phyloP scores from a whole-genome alignment of 768 basidiomycete genomes.

The Suillus ampliporus region DNA sequence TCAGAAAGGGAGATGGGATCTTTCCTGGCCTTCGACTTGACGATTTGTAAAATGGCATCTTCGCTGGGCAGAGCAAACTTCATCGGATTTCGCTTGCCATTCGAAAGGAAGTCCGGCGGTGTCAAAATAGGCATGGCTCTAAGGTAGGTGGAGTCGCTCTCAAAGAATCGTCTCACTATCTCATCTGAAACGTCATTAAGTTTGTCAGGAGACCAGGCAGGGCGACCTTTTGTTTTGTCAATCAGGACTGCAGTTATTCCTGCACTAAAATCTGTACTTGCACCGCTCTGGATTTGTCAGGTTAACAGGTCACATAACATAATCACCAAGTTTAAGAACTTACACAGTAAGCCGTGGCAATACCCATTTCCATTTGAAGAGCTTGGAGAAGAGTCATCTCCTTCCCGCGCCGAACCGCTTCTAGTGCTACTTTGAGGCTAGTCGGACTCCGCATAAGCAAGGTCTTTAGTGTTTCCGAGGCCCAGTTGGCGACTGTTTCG shows the following conservation, averaged over 20 bases:
- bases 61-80: slow-evolving; percentile 77
- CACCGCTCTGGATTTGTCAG: slow-evolving; percentile 58
- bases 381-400: slow-evolving; percentile 64
- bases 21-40: slow-evolving; percentile 46
- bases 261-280: slow-evolving; percentile 80
- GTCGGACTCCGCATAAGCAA: slow-evolving; percentile 85
- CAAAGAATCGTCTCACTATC: slow-evolving; percentile 73
- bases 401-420: slow-evolving; percentile 76
- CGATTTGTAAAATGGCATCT: slow-evolving; percentile 65
- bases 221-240: slow-evolving; percentile 55
- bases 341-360: slow-evolving; percentile 91
- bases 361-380: slow-evolving; percentile 84
- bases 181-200: slow-evolving; percentile 64
- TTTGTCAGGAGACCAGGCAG: slow-evolving; percentile 74
- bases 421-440: slow-evolving; percentile 87
- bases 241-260: slow-evolving; percentile 78
- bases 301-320: slow-evolving; percentile 13
- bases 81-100: slow-evolving; percentile 38
- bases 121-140: slow-evolving; percentile 50
- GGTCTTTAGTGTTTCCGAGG: slow-evolving; percentile 63
- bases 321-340: slow-evolving; percentile 41
- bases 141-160: slow-evolving; percentile 52
- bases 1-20: slow-evolving; percentile 43
- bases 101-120: slow-evolving; percentile 41
- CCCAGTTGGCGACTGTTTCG: slow-evolving; percentile 70